Conservation (phyloP, 768 basidiomycete genomes). For the Erythrobasidium yunnanense region DNA sequence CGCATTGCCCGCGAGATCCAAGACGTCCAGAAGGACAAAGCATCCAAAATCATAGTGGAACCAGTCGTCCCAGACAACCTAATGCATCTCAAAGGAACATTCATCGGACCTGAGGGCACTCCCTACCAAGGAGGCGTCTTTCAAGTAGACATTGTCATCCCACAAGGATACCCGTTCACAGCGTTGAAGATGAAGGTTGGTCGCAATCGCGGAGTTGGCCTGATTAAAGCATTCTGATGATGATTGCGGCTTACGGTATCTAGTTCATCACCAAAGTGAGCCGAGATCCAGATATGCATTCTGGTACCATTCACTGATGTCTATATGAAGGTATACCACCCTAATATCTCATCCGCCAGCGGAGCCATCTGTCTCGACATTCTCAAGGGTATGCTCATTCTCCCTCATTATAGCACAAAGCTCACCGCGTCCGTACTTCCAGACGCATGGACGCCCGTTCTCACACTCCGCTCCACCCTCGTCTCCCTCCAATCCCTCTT, state of each 20-base stretch:
- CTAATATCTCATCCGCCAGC: constrained; percentile 86
- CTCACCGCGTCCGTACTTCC: background rate
- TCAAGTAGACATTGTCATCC: constrained; percentile 56
- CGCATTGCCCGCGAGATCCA: constrained; percentile 20
- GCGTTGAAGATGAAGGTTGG: constrained; percentile 27
- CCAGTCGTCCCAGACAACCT: constrained; percentile 70
- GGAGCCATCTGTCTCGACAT: constrained; percentile 72
- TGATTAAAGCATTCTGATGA: background rate
- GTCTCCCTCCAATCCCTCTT: constrained; percentile 88
- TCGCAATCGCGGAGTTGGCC: background rate
- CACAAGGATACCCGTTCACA: constrained; percentile 21
- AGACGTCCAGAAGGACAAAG: constrained; percentile 95
- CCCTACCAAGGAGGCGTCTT: constrained; percentile 87
- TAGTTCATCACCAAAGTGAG: constrained; percentile 25
- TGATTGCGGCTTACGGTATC: background rate
- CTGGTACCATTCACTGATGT: background rate
- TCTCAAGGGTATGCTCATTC: constrained; percentile 50
- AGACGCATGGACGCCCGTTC: constrained; percentile 74
- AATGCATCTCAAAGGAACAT: constrained; percentile 82
- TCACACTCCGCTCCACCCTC: constrained; percentile 89
- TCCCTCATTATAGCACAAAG: too few relatives aligned
- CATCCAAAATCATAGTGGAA: constrained; percentile 72
- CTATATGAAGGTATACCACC: constrained; percentile 70
- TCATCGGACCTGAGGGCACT: constrained; percentile 81
- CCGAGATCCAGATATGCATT: background rate